Conservation (phyloP, 441 rosid genomes). For the Manihot esculenta region DNA sequence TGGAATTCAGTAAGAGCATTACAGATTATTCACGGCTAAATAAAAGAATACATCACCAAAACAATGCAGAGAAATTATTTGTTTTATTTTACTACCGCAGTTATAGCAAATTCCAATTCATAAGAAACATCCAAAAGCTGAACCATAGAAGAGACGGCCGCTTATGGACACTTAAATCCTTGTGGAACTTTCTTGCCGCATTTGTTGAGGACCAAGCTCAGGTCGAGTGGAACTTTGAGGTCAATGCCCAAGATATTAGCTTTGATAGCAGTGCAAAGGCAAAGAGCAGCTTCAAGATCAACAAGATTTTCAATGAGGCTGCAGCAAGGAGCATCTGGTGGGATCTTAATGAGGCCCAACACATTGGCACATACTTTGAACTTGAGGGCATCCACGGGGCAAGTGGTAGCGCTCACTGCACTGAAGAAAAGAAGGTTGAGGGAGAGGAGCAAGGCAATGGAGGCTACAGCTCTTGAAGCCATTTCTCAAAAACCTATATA, state of each 20-base stretch:
- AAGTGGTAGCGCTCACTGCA: conserved; percentile 5
- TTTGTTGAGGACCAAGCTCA: background rate
- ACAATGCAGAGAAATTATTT: no score
- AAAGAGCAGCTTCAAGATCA: conserved; percentile 37
- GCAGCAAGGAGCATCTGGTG: background rate
- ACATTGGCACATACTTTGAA: background rate
- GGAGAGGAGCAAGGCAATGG: conserved; percentile 5
- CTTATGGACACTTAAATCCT: background rate
- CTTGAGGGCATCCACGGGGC: conserved; percentile 52
- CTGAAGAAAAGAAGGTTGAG: background rate
- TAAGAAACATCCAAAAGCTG: background rate
- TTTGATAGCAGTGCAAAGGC: conserved; percentile 41
- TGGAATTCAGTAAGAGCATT: no score
- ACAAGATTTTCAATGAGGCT: background rate
- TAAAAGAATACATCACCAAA: no score
- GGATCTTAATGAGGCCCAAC: background rate
- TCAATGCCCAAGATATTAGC: background rate
- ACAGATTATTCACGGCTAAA: no score
- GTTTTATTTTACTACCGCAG: no score
- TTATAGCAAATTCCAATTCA: no score
- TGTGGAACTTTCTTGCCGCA: background rate
- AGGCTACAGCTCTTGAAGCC: conserved; percentile 6
- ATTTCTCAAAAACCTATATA: conserved; percentile 5
- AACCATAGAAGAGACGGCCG: background rate
- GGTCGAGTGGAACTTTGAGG: background rate